A percentile compares a stretch with the other conserved stretches of the same genome.
Conservation (phyloP, 192 early-diverging fungal species). For the Coemansia sp. region DNA sequence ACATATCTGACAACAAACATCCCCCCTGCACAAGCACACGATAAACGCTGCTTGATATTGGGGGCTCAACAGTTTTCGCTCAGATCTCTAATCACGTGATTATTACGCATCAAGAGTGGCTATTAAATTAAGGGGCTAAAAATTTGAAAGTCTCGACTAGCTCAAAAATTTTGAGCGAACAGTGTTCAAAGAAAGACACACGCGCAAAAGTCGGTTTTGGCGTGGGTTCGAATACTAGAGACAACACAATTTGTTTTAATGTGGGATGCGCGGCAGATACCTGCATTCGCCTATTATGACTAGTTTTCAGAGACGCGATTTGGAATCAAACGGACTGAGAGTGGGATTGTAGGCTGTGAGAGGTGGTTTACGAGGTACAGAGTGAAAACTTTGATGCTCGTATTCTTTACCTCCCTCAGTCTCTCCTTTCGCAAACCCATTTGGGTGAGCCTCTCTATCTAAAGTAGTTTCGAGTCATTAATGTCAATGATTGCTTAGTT, state of each 20-base stretch:
- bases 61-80: no score
- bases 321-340: not conserved
- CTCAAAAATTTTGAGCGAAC: not conserved
- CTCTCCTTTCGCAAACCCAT: not conserved
- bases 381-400: not conserved
- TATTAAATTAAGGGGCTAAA: not conserved
- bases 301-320: not conserved
- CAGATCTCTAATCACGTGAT: no score
- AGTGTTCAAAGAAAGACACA: not conserved
- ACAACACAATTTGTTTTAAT: not conserved
- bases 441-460: not conserved
- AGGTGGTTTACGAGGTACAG: not conserved
- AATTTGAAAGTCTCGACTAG: not conserved
- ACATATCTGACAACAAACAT: not conserved
- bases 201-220: not conserved
- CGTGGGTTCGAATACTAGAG: not conserved
- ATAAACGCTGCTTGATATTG: no score
- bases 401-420: not conserved
- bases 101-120: no score
- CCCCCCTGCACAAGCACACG: not conserved
- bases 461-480: not conserved
- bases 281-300: not conserved
- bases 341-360: not conserved
- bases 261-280: conserved; percentile 18
- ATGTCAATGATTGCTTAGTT: not conserved